Base-by-base conservation (phyloP, 768 basidiomycete species). In the Rhodosporidiobolus sp. region DNA sequence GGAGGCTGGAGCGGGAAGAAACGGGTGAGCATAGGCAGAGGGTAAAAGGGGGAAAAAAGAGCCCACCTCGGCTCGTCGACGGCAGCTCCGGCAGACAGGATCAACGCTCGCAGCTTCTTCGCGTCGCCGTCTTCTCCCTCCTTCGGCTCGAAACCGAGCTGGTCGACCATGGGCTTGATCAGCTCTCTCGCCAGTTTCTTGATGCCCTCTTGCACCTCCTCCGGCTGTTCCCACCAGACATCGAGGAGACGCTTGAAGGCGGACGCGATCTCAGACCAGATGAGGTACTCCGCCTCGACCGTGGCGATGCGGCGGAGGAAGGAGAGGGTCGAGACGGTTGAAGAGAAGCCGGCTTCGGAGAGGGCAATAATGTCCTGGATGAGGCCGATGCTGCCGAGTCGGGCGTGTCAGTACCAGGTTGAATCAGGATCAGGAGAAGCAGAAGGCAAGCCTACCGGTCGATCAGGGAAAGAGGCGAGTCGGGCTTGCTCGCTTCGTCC, bases 221-320 rank as follows among this genome's bases (percentile, higher is more conserved):
- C 55, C 81, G 82, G 78, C 76, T 91, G 82, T 81, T 95, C 93
- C 90, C 91, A 96, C 90, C 92, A 96, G 7, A 87, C 86, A 10
- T 84, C 85, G 24, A 83, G 79, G 38, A 95, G 80, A 50, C 83
- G 80, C 34, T 77, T 76, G 61, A 97, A 80, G 58, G 84, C 87
- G 22, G 83, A 82, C 10, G 84, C 82, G 57, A 94, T 87, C 65
- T 87, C 86, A 57, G 86, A 83, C 91, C 90, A 94, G 20, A 95
- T 90, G 26, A 67, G 45, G 62, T 73, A 70, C 46, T 74, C 70
- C 3, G 46, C 59, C 82, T 96, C 95, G 56, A 85, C 81, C 73
- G 91, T 84, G 69, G 87, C 84, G 58, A 87, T 83, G 77, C 90
- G 14, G 92, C 92, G 32, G 92, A 90, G 79, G 88, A 87, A 65